Evolutionary conservation across 1,139 yeast genomes (phyloP).

Genomic region (Scheffersomyces segobiensis): DNA sequence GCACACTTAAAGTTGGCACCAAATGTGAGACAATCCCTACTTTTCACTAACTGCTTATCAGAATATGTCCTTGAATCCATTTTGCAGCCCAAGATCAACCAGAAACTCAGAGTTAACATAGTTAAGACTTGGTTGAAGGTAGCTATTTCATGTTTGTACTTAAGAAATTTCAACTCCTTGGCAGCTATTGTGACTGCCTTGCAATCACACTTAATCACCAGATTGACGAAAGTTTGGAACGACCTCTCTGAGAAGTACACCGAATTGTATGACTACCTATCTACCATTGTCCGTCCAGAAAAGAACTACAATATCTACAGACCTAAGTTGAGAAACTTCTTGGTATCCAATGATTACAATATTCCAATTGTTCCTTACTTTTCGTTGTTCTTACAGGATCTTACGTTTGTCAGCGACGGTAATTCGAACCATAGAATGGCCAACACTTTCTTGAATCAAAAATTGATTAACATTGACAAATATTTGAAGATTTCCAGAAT

Average conservation of each 20-base stretch:
- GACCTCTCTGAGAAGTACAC: conserved; percentile 65
- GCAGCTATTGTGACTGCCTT: conserved; percentile 87
- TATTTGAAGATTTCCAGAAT: conserved; percentile 72
- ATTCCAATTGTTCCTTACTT: conserved; percentile 85
- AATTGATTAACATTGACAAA: conserved; percentile 79
- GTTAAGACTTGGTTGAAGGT: conserved; percentile 83
- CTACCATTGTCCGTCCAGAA: conserved; percentile 77
- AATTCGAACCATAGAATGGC: conserved; percentile 70
- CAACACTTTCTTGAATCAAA: conserved; percentile 56
- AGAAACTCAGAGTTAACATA: conserved; percentile 55
- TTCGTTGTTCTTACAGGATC: conserved; percentile 80
- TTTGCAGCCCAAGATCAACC: conserved; percentile 51
- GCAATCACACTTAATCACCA: conserved; percentile 76
- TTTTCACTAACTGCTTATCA: conserved; percentile 76
- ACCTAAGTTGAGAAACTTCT: conserved; percentile 59
- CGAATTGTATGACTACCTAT: conserved; percentile 64
- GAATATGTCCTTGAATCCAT: conserved; percentile 83
- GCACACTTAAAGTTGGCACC: conserved; percentile 66
- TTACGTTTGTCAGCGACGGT: conserved; percentile 87
- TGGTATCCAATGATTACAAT: conserved; percentile 51
- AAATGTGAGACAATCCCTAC: conserved; percentile 67
- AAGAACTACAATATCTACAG: conserved; percentile 81
- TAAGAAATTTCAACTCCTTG: conserved; percentile 80
- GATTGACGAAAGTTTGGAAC: conserved; percentile 67
- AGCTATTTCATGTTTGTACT: conserved; percentile 76